phyloP scores from a whole-genome alignment of 225 moss, liverwort and hornwort genomes.

The Ulota crispa region DNA sequence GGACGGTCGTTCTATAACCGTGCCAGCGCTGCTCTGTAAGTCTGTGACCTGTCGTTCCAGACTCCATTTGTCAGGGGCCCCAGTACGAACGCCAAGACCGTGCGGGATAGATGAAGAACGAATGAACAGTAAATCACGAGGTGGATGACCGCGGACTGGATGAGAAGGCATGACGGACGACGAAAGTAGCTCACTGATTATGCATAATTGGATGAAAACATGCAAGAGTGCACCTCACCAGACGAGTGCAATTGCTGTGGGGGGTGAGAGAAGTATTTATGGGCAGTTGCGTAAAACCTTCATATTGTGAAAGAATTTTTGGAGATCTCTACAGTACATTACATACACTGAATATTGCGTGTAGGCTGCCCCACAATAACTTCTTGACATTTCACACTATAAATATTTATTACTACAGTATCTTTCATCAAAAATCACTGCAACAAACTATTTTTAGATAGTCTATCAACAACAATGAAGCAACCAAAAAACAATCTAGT shows the following conservation, averaged over 20 bases:
- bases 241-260: not conserved
- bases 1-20: conserved; percentile 18
- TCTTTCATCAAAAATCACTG: no score
- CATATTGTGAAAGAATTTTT: not conserved
- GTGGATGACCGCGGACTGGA: not conserved
- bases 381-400: accelerated
- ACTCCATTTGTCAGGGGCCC: not conserved
- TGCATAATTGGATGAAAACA: conserved; percentile 34
- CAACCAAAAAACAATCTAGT: no score
- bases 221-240: not conserved
- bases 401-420: no score
- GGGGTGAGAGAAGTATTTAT: no score
- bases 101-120: not conserved
- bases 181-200: not conserved
- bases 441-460: no score
- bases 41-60: not conserved
- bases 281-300: not conserved
- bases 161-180: not conserved
- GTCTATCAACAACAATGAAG: no score
- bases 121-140: accelerated
- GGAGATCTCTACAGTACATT: accelerated
- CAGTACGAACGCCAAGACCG: not conserved
- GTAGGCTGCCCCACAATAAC: no score
- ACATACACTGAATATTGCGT: accelerated
- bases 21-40: not conserved